Base-by-base conservation (phyloP, 441 rosid species). In the Eutrema salsugineum region DNA sequence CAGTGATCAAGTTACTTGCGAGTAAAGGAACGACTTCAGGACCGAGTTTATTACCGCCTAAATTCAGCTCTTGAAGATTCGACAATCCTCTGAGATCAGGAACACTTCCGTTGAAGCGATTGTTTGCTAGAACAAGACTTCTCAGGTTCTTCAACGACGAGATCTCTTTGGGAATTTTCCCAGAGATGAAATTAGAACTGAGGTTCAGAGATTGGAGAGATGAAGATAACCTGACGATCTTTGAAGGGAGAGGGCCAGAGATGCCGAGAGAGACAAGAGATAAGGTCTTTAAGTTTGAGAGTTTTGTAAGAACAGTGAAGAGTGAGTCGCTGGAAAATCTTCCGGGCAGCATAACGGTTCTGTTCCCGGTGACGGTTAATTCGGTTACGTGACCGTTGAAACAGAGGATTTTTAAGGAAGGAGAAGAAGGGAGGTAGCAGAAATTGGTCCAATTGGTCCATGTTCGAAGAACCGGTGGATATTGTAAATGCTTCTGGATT, bases 361-460 rank as follows among this genome's bases (percentile, higher is more conserved):
- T 86, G 90, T 83, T 91, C 55, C 97, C 97, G 4, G 82, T 66
- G 58, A 94, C 74, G 36, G 94, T 77, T 72, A 94, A 80, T 71
- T 89, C 94, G 1, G 94, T 80, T 38, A 90, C 85, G 40, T 78
- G 90, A 60, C 76, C 65, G 70, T 84, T 60, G 17, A 81, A 68
- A 80, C 97, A 94, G 75, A 81, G 81, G 74, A 91, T 71, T 62
- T 67, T 79, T 73, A 91, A 83, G 40, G 88, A 86, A 68, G 91
- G 76, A 14, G 97, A 90, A 12, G 83, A 59, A 46, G 96, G 93
- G 58, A 91, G 85, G 80, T 82, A 81, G 43, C 97, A 91, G 88
- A 92, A 89, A 82, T 82, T 85, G 76, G 97, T 91, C 85, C 78
- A 89, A 14, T 86, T 85, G 30, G 19, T 83, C 97, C 99, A 94